These are phyloP conservation scores for Kluyveromyces siamensis DNA, from an alignment of 805 yeast genomes.

Conservation along the genomic window DNA sequence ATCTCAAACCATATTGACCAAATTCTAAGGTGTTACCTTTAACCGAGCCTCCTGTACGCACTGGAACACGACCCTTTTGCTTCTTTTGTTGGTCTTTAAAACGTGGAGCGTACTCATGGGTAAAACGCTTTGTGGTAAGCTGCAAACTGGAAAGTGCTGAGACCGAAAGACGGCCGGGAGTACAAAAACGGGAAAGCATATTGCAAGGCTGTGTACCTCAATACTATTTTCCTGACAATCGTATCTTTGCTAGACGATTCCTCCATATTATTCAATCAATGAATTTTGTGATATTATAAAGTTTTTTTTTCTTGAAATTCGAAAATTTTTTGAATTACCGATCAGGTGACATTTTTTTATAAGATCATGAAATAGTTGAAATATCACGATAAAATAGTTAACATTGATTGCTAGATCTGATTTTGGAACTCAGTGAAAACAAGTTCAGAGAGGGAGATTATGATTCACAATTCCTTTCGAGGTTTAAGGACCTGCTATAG, in stretches of 20 bases:
- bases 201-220: not conserved
- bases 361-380: too few species aligned
- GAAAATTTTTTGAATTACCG: not conserved
- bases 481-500: not conserved
- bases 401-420: too few species aligned
- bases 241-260: too few species aligned
- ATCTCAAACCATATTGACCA: slow-evolving; percentile 80
- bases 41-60: slow-evolving; percentile 87
- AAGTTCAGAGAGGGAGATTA: not conserved
- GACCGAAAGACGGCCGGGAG: not conserved
- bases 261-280: not conserved
- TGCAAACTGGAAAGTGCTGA: slow-evolving; percentile 1
- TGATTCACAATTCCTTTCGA: not conserved
- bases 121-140: slow-evolving; percentile 29
- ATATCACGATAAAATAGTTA: too few species aligned
- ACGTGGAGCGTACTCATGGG: slow-evolving; percentile 74
- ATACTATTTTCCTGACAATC: too few species aligned
- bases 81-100: slow-evolving; percentile 57
- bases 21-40: slow-evolving; percentile 78
- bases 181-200: slow-evolving; percentile 4
- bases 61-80: slow-evolving; percentile 90
- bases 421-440: not conserved
- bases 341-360: not conserved
- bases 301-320: not conserved
- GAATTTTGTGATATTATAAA: not conserved